Percentiles rank a stretch among this genome's conserved stretches.
Conservation (phyloP, 164 flowering plant genomes). For the Macadamia tetraphylla region DNA sequence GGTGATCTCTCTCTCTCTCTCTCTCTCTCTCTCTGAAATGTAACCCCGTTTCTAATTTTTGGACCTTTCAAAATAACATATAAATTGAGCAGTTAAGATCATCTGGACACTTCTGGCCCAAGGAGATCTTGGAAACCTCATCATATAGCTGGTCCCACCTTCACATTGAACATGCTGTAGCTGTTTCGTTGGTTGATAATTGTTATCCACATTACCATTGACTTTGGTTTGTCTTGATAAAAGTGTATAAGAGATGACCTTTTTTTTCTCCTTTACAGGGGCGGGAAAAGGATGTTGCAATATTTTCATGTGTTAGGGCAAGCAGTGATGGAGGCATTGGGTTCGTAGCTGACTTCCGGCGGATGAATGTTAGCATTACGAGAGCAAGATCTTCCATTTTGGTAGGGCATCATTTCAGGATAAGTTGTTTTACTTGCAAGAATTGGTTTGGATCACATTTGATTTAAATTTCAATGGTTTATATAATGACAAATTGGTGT, state of each 20-base stretch:
- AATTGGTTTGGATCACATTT: neutral
- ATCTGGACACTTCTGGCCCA: neutral
- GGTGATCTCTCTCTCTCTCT: conserved; percentile 29
- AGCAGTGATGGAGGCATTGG: conserved; percentile 66
- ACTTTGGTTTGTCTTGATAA: neutral
- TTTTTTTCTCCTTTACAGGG: conserved; percentile 41
- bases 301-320: conserved; percentile 91
- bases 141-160: neutral
- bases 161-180: neutral
- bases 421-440: neutral
- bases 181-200: neutral
- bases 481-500: neutral
- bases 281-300: conserved; percentile 90
- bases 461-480: neutral
- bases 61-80: neutral
- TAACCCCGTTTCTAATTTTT: neutral
- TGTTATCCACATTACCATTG: neutral
- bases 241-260: no score
- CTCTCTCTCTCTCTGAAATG: neutral
- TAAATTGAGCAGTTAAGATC: neutral
- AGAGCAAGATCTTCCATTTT: conserved; percentile 87
- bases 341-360: conserved; percentile 68
- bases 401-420: conserved; percentile 30
- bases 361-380: conserved; percentile 97
- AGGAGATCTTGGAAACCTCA: neutral